Percentiles rank a stretch among this genome's conserved stretches.
Conservation (phyloP, 2,329 filamentous ascomycete species). For the Diaporthe amygdali region DNA sequence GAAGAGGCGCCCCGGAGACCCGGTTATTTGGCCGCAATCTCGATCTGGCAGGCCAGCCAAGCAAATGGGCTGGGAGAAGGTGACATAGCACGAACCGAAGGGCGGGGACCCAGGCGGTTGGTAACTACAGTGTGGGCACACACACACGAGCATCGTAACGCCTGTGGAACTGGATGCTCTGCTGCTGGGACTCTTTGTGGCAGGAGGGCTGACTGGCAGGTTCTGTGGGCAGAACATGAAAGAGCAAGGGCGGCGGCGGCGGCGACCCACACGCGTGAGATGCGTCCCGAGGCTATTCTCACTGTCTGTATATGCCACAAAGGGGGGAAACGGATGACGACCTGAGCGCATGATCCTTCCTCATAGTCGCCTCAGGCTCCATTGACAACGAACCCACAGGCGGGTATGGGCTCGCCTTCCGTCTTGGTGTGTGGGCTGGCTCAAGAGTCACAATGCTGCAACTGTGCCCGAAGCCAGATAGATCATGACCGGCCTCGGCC, state of each 20-base stretch:
- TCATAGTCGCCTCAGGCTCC: neutral
- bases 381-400: neutral
- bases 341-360: neutral
- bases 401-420: neutral
- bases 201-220: neutral
- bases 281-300: conserved; percentile 2
- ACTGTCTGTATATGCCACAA: neutral
- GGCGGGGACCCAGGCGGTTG: neutral
- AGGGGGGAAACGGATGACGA: neutral
- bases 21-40: neutral
- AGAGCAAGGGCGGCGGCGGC: neutral
- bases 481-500: neutral
- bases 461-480: neutral
- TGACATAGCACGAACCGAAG: neutral
- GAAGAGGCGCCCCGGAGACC: conserved; percentile 2
- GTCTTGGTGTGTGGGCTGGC: neutral
- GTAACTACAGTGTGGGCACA: neutral
- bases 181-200: neutral
- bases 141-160: neutral
- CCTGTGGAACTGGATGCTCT: neutral
- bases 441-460: neutral
- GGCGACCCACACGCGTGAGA: neutral
- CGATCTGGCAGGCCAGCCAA: neutral
- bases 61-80: neutral
- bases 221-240: neutral